Percentiles rank a stretch among this genome's conserved stretches.
Evolutionary conservation across 2,329 filamentous ascomycete genomes (phyloP).

Genomic region (Scedosporium apiospermum): DNA sequence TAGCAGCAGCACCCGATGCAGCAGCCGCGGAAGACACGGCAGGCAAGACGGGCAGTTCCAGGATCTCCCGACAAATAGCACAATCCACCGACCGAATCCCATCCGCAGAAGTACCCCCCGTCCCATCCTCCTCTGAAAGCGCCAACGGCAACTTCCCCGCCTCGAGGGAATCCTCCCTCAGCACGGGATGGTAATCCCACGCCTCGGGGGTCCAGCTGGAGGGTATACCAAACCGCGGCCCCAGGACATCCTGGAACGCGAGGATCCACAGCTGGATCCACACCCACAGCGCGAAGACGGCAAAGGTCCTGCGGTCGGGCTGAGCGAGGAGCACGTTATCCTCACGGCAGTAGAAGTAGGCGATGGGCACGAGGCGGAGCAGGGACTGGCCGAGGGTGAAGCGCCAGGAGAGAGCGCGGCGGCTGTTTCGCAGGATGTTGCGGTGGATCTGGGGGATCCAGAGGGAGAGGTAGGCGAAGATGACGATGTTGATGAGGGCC

Average conservation of each 20-base stretch:
- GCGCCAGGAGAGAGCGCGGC: constrained; percentile 81
- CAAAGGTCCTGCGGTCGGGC: constrained; percentile 56
- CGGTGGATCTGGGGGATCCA: constrained; percentile 90
- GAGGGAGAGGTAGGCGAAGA: constrained; percentile 74
- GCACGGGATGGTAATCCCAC: constrained; percentile 90
- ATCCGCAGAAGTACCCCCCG: background rate
- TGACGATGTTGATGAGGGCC: constrained; percentile 52
- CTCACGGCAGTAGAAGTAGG: constrained; percentile 72
- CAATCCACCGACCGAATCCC: constrained; percentile 62
- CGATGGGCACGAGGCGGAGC: constrained; percentile 67
- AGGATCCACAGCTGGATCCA: constrained; percentile 78
- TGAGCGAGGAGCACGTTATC: constrained; percentile 76
- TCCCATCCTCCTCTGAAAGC: constrained; percentile 4
- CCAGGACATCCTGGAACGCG: constrained; percentile 73
- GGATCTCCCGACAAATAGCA: constrained; percentile 84
- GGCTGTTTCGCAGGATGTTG: constrained; percentile 84
- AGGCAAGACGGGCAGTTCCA: constrained; percentile 77
- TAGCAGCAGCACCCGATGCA: background rate
- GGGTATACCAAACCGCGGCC: constrained; percentile 78
- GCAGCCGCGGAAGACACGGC: constrained; percentile 24
- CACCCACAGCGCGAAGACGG: constrained; percentile 59
- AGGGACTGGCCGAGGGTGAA: constrained; percentile 79
- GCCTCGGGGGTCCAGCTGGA: constrained; percentile 59
- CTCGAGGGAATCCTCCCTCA: constrained; percentile 75
- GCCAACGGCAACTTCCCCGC: constrained; percentile 66